Evolutionary conservation across 1,284 basidiomycete genomes (phyloP).

Genomic region (Leccinum fuscescens): DNA sequence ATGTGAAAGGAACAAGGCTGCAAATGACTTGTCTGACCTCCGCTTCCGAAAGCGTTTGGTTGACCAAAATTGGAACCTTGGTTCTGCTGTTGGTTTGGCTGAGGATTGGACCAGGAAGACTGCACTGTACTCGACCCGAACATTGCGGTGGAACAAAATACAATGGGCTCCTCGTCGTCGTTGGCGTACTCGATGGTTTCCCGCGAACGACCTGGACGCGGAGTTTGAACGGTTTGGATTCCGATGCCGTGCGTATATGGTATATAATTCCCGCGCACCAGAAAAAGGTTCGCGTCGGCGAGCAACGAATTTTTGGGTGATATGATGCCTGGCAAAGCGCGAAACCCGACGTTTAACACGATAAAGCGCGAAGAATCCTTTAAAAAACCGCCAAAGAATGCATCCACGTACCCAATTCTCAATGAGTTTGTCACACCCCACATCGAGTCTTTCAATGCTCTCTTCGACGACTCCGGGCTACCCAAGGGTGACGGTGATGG

Average conservation of each 20-base stretch:
- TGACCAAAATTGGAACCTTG: conserved; percentile 47
- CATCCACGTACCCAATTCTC: conserved; percentile 77
- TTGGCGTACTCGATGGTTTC: conserved; percentile 15
- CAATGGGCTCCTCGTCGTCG: conserved; percentile 25
- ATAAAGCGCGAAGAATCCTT: conserved; percentile 82
- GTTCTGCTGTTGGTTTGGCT: conserved; percentile 47
- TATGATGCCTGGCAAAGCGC: conserved; percentile 39
- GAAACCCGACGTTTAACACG: conserved; percentile 74
- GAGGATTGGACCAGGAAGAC: conserved; percentile 65
- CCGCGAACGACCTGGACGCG: conserved; percentile 20
- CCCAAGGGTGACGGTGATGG: conserved; percentile 74
- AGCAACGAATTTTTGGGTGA: neutral
- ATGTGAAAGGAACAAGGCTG: conserved; percentile 31
- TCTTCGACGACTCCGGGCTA: conserved; percentile 84
- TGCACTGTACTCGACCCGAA: conserved; percentile 51
- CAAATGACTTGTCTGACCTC: conserved; percentile 40
- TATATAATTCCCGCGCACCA: conserved; percentile 14
- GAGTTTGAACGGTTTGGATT: conserved; percentile 14
- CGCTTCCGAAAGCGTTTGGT: conserved; percentile 46
- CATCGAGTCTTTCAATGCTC: conserved; percentile 94
- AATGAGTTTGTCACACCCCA: conserved; percentile 95
- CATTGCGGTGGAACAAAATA: conserved; percentile 42
- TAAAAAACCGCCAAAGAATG: conserved; percentile 70
- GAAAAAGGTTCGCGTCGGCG: conserved; percentile 10
- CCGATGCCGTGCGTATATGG: conserved; percentile 25